These are phyloP conservation scores for Rhynchospora breviuscula DNA, from an alignment of 176 grass and related monocot genomes.

Conservation along the genomic window DNA sequence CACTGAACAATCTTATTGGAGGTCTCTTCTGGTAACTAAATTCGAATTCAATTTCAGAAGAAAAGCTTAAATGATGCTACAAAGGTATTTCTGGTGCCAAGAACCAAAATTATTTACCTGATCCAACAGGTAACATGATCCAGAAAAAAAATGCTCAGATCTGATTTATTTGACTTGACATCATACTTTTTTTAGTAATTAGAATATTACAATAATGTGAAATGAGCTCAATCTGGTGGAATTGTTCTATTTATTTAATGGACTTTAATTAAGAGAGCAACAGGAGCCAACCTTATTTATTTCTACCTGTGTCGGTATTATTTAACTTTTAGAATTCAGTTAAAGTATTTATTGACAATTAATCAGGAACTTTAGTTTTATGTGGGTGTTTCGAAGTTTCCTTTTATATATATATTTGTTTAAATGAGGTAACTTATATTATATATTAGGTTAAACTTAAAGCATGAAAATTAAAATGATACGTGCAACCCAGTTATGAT, in stretches of 20 bases:
- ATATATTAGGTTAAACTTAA: too few relatives aligned
- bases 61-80: slow-evolving; percentile 14
- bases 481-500: too few relatives aligned
- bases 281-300: not conserved
- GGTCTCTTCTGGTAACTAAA: slow-evolving; percentile 56
- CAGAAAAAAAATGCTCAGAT: not conserved
- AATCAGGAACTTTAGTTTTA: too few relatives aligned
- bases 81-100: not conserved
- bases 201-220: not conserved
- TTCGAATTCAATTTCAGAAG: not conserved
- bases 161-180: not conserved
- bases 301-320: not conserved
- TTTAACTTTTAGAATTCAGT: too few relatives aligned
- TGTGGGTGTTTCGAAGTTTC: too few relatives aligned
- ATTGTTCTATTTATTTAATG: not conserved
- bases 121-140: not conserved
- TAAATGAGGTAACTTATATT: too few relatives aligned
- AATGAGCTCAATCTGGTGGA: not conserved
- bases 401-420: too few relatives aligned
- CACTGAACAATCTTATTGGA: slow-evolving; percentile 83
- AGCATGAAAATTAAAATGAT: too few relatives aligned
- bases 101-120: not conserved
- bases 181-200: not conserved
- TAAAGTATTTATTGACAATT: too few relatives aligned
- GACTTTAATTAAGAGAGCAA: not conserved